Base-by-base conservation (phyloP, 495 filamentous ascomycete genomes). In the Penicillium herquei region DNA sequence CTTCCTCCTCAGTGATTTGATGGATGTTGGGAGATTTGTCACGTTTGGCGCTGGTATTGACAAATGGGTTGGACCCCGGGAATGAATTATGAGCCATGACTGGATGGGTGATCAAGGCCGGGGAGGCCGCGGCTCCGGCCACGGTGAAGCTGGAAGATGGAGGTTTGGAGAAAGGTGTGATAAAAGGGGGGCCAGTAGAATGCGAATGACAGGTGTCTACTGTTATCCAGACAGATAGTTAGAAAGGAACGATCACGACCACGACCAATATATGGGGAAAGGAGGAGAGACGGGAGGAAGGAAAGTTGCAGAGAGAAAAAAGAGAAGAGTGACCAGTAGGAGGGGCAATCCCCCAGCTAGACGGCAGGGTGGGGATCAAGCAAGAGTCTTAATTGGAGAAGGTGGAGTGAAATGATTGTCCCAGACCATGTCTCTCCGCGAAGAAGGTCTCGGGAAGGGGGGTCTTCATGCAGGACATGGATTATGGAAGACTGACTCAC, bases 1-100 rank as follows among this genome's bases (percentile, higher is more conserved):
- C 84, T 14, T 87, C 84, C 42, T 87, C 84, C 49, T 81, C 78
- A 1, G 83, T 63, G 47, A 79, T 78, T 64, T 83, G 78, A 53
- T 80, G 78, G 59, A 73, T 73, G 46, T 67, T 45, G 43, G 67
- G 50, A n/a, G 65, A 41, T 39, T 67, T 71, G 21, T 74, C 65
- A 46, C 61, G 52, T 49, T 62, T 69, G n/a, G 65, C 60, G 57
- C 35, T 62, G 43, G 65, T 58, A 49, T 70, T 70, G 56, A 82
- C 72, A 50, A 83, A 83, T 34, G 84, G 83, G 65, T 83, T 84
- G 60, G 70, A 74, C 61, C 78, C 78, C 46, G 84, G 78, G 65
- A 84, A 82, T 51, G 74, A 79, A 57, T 58, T 74, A 52, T 78
- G 73, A 52, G 83, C 78, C 82, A 85, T 84, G 48, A 50, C 41